Conservation (phyloP, 306 rosid species). For the Quercus dentata region DNA sequence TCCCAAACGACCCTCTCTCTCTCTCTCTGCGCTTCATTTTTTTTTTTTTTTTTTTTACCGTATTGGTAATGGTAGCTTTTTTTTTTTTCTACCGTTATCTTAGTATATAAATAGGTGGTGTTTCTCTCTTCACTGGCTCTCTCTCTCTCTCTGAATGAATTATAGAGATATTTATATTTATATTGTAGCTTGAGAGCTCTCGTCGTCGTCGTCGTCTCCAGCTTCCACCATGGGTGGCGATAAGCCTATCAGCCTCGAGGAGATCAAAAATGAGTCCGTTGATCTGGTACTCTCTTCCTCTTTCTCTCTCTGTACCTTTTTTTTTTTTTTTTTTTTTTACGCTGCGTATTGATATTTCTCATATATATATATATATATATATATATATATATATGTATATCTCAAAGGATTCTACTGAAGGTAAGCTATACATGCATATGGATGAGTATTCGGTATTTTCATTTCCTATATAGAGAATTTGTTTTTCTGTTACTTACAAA, state of each 20-base stretch:
- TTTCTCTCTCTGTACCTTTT: neutral
- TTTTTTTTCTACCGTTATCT: too few relatives aligned
- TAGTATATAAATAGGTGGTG: too few relatives aligned
- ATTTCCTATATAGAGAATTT: too few relatives aligned
- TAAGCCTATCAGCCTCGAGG: slow-evolving; percentile 70
- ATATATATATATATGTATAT: neutral
- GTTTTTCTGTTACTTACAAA: too few relatives aligned
- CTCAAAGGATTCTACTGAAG: neutral
- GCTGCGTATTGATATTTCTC: neutral
- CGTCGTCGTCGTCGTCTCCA: neutral
- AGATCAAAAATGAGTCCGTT: slow-evolving; percentile 82
- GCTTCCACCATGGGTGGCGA: slow-evolving; percentile 47
- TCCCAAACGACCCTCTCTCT: too few relatives aligned
- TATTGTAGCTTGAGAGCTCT: neutral
- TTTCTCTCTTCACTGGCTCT: too few relatives aligned
- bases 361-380: neutral
- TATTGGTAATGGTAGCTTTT: too few relatives aligned
- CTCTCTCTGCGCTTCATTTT: too few relatives aligned
- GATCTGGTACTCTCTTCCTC: slow-evolving; percentile 60
- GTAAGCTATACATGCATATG: neutral
- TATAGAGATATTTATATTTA: too few relatives aligned
- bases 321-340: neutral
- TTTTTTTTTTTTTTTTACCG: too few relatives aligned
- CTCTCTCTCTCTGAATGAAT: neutral
- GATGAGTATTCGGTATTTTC: neutral